A percentile compares a stretch with the other conserved stretches of the same genome.
These are phyloP conservation scores for Solanum pennellii DNA, from an alignment of 257 asterid species.

Conservation along the genomic window DNA sequence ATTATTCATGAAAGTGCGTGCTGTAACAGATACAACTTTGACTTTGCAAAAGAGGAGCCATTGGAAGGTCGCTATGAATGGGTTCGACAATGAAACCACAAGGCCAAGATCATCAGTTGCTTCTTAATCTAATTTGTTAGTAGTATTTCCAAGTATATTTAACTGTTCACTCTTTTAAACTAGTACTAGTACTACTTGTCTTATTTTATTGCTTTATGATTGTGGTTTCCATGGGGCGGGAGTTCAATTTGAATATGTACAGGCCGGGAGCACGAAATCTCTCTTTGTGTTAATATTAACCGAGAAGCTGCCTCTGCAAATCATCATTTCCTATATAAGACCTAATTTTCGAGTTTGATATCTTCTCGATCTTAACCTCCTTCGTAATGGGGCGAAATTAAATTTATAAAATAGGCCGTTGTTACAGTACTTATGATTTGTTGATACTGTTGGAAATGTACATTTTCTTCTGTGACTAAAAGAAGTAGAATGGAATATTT, in stretches of 20 bases:
- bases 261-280: neutral
- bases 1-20: neutral
- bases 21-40: constrained; percentile 55
- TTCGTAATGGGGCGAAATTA: neutral
- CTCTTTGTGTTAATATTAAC: neutral
- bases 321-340: neutral
- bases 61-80: constrained; percentile 56
- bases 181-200: neutral
- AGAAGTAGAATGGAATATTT: neutral
- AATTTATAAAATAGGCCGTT: neutral
- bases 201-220: neutral
- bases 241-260: constrained; percentile 3
- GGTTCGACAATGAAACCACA: constrained; percentile 21
- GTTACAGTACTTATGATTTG: neutral
- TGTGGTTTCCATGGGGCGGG: neutral
- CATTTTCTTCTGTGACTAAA: neutral
- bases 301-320: neutral
- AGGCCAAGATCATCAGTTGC: neutral
- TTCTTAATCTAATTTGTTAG: neutral
- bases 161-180: neutral
- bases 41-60: constrained; percentile 53
- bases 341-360: neutral
- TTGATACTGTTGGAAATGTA: neutral
- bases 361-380: neutral
- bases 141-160: neutral